Base-by-base conservation (phyloP, 2,329 filamentous ascomycete genomes). In the Stenocarpella maydis region DNA sequence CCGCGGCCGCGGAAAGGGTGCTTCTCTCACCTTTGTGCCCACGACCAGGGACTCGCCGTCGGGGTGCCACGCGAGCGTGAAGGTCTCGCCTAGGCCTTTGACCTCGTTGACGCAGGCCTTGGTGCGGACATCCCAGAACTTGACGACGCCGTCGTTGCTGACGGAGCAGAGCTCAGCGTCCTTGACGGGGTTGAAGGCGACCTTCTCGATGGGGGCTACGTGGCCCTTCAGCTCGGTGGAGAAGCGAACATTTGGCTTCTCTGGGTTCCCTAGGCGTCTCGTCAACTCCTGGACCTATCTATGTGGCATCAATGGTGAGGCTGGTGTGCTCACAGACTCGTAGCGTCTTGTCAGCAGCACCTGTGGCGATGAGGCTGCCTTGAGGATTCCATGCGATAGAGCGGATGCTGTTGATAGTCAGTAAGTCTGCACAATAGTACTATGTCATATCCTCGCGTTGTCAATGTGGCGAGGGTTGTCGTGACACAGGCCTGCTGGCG, bases 331-430 rank as follows among this genome's bases (percentile, higher is more conserved):
- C 77, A 89, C 92, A 95, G 58, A 95, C 90, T 75, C 92, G 89
- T 66, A 95, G 80, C 10, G 87, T 92, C 74, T 87, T 88, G 76
- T 93, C 90, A 28, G 85, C 83, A 7, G 91, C 87, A 3, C 94
- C 94, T 0, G 95, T 97, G 0, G 95, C 95, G 71, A 98, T 90
- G 70, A 96, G 84, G 10, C 89, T 92, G 41, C 95, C 94, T 0
- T 93, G 84, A 0, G 95, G 93, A 73, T 95, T 97, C 95, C 95
- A 98, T 47, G 92, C 91, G 73, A 98, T 90, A 1, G 92, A 91
- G 49, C 92, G 90, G 68, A 97, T 85, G 72, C 91, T 94, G 31
- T 31, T 2, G 26, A 1, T 14, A 50, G 39, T 39, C 19, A 54
- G 37, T 31, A 26, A 52, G 75, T 67, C 4, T 34, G n/a, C 1